Evolutionary conservation across 371 early-diverging fungal genomes (phyloP), one percentile per base, ranked within the genome.

Genomic region (Mortierella sp.): DNA sequence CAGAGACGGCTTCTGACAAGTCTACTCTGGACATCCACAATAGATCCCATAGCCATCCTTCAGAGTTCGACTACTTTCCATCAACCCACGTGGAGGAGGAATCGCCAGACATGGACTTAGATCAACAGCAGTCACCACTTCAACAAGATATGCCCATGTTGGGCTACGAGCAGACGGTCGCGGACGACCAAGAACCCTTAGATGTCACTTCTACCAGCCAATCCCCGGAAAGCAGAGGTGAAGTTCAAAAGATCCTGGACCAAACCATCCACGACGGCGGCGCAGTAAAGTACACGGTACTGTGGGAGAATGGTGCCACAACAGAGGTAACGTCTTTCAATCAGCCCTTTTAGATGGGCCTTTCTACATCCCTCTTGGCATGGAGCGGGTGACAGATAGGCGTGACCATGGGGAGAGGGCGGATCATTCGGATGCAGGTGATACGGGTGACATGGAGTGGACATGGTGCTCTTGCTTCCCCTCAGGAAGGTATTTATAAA

Each of bases 221-320:
- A 0, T 29, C 63, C 18, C 30, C 61, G 12, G 30, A 29, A 30
- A 28, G 4, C 19, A 70, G 48, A 30, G 76, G 76, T 23, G 67
- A 72, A n/a, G 79, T 72, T 5, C 69, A 61, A 18, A 72, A 72
- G 66, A 77, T 77, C 60, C 58, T 77, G 26, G 79, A 68, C 30
- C 79, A 77, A 51, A 77, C 72, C 47, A 77, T 77, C 55, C 66
- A 77, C 52, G 79, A 77, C 29, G 79, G 79, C 37, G 79, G 79
- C 11, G 79, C 79, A 46, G 79, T 77, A 53, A 77, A 68, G 60
- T 77, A 77, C 44, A 77, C 79, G 15, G 79, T 77, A 7, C 60
- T 68, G 6, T 77, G 79, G 79, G 72, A 68, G 30, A 77, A 72
- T 60, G 79, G 79, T 15, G 79, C 64, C 21, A 72, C 72, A 46